Base-by-base conservation (phyloP, 306 rosid species). In the Quercus rubra region DNA sequence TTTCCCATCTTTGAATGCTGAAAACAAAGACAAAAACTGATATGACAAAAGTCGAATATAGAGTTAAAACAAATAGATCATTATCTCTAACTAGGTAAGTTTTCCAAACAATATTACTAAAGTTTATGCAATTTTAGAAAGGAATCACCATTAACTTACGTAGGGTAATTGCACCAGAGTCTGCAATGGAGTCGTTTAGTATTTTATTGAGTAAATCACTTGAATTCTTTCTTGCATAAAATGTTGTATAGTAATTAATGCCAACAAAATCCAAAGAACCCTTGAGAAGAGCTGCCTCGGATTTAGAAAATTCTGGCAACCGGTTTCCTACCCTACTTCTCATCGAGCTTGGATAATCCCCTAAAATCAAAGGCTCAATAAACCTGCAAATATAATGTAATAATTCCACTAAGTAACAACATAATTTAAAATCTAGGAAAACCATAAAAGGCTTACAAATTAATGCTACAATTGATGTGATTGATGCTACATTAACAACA, bases 191-290 rank as follows among this genome's bases (percentile, higher is more conserved):
- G 67, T 88, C 96, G 33, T 85, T 68, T 20, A 93, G 91, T 12
- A 81, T 35, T 51, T 2, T 11, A 23, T 87, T 88, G 17, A 89
- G 1, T 72, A 1, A 0, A 73, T 73, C 35, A 49, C 77, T 14
- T 41, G 78, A 17, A 78, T 86, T 83, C 66, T 87, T 51, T 25
- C 69, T 73, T 23, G 90, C 97, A 80, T 86, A 94, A 78, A 73
- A 85, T 2, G 99, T 91, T 38, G 98, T 96, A 88, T 93, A 96
- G 86, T 96, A 98, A 80, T 96, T 96, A 55, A 96, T 96, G 69
- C 97, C 99, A 10, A 96, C 91, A 83, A 96, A 96, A 84, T 96
- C 98, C 78, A 89, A 54, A 43, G 99, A 96, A 59, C 97, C 92
- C 71, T 89, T 88, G 13, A 94, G 17, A 54, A 89, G 84, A 71